Evolutionary conservation across 805 yeast species (phyloP), one percentile per base, ranked within the genome.

Genomic region (Teunomyces tritomae): DNA sequence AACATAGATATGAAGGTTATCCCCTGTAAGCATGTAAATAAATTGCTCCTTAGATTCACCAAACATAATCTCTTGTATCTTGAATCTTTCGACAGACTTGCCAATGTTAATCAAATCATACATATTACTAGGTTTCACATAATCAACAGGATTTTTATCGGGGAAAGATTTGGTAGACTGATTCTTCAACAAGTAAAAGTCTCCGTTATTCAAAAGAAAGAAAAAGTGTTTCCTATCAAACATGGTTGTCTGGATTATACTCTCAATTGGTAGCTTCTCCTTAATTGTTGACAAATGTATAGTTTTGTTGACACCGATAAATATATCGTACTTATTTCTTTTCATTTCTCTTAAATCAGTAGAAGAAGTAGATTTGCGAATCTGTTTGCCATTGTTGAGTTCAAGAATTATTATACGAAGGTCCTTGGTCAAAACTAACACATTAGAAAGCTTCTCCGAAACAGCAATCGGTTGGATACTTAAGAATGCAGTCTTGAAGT

Each of bases 21-120:
- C 67, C 1, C 80, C 80, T 46, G 67, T 64, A 57, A 67, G 73
- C 10, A 74, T 54, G 45, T 71, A 69, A 39, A 67, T 27, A 55
- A 45, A 33, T 13, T 47, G 47, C 20, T 39, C 5, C 3, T 35
- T 47, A 6, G 34, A 40, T 10, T 46, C 43, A 17, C 49, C 44
- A 39, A 63, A 57, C 8, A 53, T 47, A 2, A 69, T 53, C 2
- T 50, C 44, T 44, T 59, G 55, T n/a, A 67, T 53, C 44, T 64
- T 61, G 49, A 71, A 65, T 14, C 45, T 57, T 45, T 73, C 77
- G 28, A 73, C 64, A 1, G 63, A 60, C 2, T 55, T 41, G 14
- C 56, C 54, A 10, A 73, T 47, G 39, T 60, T 56, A 27, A 68
- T 63, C 51, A 73, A 59, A 40, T 69, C 74, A 48, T 68, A 71